Conservation (phyloP, 2,329 filamentous ascomycete genomes). For the Cryphonectria japonica region DNA sequence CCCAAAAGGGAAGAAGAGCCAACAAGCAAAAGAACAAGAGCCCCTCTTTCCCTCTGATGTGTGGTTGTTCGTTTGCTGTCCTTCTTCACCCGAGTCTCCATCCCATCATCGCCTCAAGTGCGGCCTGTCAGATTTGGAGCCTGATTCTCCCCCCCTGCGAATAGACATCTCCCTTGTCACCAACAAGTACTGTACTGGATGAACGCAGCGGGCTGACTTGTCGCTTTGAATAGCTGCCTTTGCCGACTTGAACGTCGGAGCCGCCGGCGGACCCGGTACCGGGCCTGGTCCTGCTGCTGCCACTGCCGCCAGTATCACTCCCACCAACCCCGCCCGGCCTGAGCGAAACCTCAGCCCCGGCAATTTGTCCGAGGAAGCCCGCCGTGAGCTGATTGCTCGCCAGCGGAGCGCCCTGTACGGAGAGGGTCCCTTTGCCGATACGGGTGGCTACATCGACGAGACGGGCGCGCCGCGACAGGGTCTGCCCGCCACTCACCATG, state of each 20-base stretch:
- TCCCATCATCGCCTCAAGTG: conserved; percentile 28
- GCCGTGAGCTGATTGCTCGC: conserved; percentile 91
- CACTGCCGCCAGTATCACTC: conserved; percentile 9
- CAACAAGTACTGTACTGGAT: conserved; percentile 17
- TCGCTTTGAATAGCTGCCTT: conserved; percentile 52
- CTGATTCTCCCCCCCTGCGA: conserved; percentile 33
- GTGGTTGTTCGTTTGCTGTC: conserved; percentile 6
- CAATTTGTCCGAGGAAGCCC: conserved; percentile 90
- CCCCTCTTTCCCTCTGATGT: not conserved
- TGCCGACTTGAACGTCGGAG: conserved; percentile 47
- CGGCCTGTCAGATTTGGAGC: conserved; percentile 26
- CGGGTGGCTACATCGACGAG: conserved; percentile 70
- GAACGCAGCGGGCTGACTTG: conserved; percentile 36
- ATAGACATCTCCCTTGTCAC: conserved; percentile 16
- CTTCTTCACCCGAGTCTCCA: not conserved
- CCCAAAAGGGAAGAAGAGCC: not conserved
- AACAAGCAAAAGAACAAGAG: conserved; percentile 1
- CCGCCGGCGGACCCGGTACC: conserved; percentile 40
- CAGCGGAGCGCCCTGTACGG: conserved; percentile 95
- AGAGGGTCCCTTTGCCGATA: conserved; percentile 71
- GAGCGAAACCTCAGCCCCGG: conserved; percentile 85
- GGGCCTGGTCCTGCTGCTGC: conserved; percentile 40
- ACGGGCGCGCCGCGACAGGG: conserved; percentile 64
- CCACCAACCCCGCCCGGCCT: conserved; percentile 62
- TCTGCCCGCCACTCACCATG: conserved; percentile 64